These are phyloP conservation scores for Coemansia sp. DNA, from an alignment of 192 early-diverging fungal species.

Conservation along the genomic window DNA sequence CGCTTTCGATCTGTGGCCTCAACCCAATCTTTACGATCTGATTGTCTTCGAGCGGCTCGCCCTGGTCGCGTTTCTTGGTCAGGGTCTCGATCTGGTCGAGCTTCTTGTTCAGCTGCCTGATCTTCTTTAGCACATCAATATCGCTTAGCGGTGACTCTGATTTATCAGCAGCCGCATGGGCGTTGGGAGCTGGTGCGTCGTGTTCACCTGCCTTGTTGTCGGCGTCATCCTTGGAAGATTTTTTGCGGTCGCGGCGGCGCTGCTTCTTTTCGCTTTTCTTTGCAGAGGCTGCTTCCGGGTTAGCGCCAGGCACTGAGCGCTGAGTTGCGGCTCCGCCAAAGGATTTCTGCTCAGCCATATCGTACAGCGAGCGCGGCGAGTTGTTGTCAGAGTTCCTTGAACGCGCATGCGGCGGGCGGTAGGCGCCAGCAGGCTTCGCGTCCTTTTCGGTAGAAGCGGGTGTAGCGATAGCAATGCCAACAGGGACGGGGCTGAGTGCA, in stretches of 20 bases:
- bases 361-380: slow-evolving; percentile 46
- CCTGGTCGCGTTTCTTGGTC: slow-evolving; percentile 73
- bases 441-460: slow-evolving; percentile 24
- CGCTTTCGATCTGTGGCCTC: slow-evolving; percentile 29
- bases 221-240: slow-evolving; percentile 63
- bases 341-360: slow-evolving; percentile 36
- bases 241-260: slow-evolving; percentile 80
- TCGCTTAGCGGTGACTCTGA: slow-evolving; percentile 9
- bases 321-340: slow-evolving; percentile 22
- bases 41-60: slow-evolving; percentile 77
- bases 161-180: slow-evolving; percentile 10
- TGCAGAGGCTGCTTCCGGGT: slow-evolving; percentile 14
- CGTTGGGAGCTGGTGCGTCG: slow-evolving; percentile 10
- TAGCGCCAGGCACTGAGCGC: slow-evolving; percentile 32
- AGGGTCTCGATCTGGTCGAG: slow-evolving; percentile 87
- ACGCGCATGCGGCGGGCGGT: slow-evolving; percentile 72
- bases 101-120: slow-evolving; percentile 89
- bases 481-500: slow-evolving; percentile 73
- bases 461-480: slow-evolving; percentile 53
- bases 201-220: slow-evolving; percentile 38
- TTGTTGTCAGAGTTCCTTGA: slow-evolving; percentile 30
- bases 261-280: slow-evolving; percentile 63
- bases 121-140: slow-evolving; percentile 82
- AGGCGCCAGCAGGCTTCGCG: slow-evolving; percentile 61
- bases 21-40: slow-evolving; percentile 45